Base-by-base conservation (phyloP, 1,139 yeast species). In the Suzukiozyma palmioleophila region DNA sequence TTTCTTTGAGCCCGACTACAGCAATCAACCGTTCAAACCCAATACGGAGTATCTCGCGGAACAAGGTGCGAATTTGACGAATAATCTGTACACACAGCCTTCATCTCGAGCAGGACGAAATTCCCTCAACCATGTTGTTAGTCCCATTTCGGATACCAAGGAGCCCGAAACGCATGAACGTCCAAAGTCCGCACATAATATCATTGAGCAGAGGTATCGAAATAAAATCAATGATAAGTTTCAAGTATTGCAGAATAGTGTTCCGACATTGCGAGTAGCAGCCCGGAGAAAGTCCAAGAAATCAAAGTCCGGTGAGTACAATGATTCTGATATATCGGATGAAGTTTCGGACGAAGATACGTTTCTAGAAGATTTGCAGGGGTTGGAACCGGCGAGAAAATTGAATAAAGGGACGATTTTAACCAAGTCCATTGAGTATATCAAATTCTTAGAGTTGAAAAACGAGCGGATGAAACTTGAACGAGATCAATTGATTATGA, bases 211-310 rank as follows among this genome's bases (percentile, higher is more conserved):
- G 48, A 47, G 76, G 39, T 69, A 69, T 51, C 51, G 76, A 41
- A 69, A 70, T 52, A 69, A 68, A 44, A 69, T 70, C 43, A 70
- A 69, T 47, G 73, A 69, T 48, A 66, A 68, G 47, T 69, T 70
- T 48, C 60, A 60, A 21, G 64, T 66, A 13, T 58, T 70, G 31
- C 74, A 66, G 46, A 54, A 64, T 37, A 54, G 65, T 16, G 76
- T 70, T 14, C 76, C 76, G 10, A 67, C 73, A 3, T 57, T 70
- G 25, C 51, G 71, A 36, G 56, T 62, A 8, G 57, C 57, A 8
- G 59, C 67, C 2, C 53, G 54, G 31, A 52, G 57, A 26, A 59
- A 54, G 33, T 7, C 11, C 3, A 24, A 22, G 25, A 33, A 25
- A 24, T 28, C 13, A 10, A 26, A 26, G 28, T 41, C 41, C 25